Conservation (phyloP, 1,139 yeast species). For the Kodamaea anthophila region DNA sequence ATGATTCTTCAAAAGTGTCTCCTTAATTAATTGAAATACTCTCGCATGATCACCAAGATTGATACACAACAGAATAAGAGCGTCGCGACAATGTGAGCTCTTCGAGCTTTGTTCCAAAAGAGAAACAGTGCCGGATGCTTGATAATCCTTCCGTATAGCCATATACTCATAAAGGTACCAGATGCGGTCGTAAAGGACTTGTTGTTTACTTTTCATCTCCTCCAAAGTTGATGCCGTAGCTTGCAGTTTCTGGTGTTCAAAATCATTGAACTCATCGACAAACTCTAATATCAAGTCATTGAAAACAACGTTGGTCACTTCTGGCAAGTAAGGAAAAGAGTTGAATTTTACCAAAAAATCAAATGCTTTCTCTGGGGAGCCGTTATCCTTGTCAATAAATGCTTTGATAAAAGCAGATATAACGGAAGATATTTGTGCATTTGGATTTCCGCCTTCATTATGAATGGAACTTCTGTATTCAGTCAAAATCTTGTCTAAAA, state of each 20-base stretch:
- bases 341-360: conserved; percentile 27
- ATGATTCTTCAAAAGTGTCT: conserved; percentile 30
- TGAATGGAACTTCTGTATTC: conserved; percentile 22
- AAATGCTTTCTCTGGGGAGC: conserved; percentile 20
- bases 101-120: conserved; percentile 4
- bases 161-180: conserved; percentile 34
- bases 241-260: conserved; percentile 9
- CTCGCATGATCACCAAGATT: conserved; percentile 33
- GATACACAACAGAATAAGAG: conserved; percentile 26
- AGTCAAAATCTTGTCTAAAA: conserved; percentile 42
- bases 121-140: conserved; percentile 9
- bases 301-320: conserved; percentile 26
- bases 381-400: conserved; percentile 14
- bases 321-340: conserved; percentile 32
- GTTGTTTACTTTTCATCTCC: neutral
- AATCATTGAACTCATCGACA: conserved; percentile 16
- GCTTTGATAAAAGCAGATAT: conserved; percentile 28
- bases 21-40: conserved; percentile 34
- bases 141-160: conserved; percentile 36
- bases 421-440: conserved; percentile 23
- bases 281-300: conserved; percentile 27
- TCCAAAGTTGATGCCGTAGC: neutral
- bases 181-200: conserved; percentile 13
- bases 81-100: conserved; percentile 22
- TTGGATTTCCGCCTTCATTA: conserved; percentile 14